Percentiles rank a stretch among this genome's conserved stretches.
Evolutionary conservation across 306 rosid species (phyloP).

Genomic region (Hippophae gyantsensis): DNA sequence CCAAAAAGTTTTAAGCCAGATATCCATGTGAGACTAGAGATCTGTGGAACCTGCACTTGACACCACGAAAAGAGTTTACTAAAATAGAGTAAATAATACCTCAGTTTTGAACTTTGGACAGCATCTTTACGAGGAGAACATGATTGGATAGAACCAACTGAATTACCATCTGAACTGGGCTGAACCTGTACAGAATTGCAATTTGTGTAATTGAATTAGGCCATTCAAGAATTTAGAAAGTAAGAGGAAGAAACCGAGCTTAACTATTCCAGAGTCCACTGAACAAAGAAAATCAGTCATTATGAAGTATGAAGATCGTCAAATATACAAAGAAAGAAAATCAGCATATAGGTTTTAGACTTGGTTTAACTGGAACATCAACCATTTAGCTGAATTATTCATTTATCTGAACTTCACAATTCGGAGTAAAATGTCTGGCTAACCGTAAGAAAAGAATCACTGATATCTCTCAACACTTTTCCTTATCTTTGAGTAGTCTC

Average conservation of each 20-base stretch:
- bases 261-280: conserved; percentile 1
- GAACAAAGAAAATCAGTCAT: not conserved
- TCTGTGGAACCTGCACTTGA: not conserved
- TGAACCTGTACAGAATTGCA: conserved; percentile 59
- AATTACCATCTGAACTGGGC: conserved; percentile 46
- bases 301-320: not conserved
- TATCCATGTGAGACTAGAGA: conserved; percentile 6
- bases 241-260: not conserved
- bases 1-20: conserved; percentile 2
- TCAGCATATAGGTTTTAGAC: too few species aligned
- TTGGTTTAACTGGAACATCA: too few species aligned
- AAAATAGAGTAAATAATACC: conserved; percentile 30
- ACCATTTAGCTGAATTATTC: too few species aligned
- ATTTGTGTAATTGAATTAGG: conserved; percentile 15
- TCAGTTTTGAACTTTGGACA: conserved; percentile 52
- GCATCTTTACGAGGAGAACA: conserved; percentile 38
- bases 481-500: too few species aligned
- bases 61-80: not conserved
- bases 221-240: conserved; percentile 2
- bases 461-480: too few species aligned
- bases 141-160: conserved; percentile 31
- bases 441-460: too few species aligned
- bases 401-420: too few species aligned
- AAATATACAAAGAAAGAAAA: too few species aligned
- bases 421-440: too few species aligned